These are phyloP conservation scores for Neopestalotiopsis rosae DNA, from an alignment of 2,329 filamentous ascomycete species.

Conservation along the genomic window DNA sequence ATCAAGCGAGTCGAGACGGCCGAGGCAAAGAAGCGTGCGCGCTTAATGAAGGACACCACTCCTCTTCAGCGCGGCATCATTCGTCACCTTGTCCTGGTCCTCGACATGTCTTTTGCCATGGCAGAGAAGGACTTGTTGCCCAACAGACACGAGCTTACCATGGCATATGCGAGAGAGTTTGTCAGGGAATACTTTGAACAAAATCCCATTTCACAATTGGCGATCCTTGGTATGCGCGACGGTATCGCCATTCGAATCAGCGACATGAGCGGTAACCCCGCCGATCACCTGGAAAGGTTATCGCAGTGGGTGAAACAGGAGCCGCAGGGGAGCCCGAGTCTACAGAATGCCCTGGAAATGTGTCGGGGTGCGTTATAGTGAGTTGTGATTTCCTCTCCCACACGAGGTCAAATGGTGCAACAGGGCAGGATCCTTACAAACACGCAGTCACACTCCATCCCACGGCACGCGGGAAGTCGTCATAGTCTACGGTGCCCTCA, in stretches of 20 bases:
- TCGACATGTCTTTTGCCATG: slow-evolving; percentile 96
- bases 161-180: slow-evolving; percentile 86
- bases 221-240: slow-evolving; percentile 91
- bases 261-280: slow-evolving; percentile 90
- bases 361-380: slow-evolving; percentile 88
- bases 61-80: slow-evolving; percentile 97
- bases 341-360: slow-evolving; percentile 98
- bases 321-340: slow-evolving; percentile 75
- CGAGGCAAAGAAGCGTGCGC: slow-evolving; percentile 81
- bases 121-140: slow-evolving; percentile 92
- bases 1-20: slow-evolving; percentile 68
- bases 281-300: slow-evolving; percentile 82
- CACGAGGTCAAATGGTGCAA: not conserved
- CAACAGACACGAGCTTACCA: slow-evolving; percentile 80
- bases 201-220: slow-evolving; percentile 96
- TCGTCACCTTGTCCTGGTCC: slow-evolving; percentile 87
- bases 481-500: slow-evolving; percentile 87
- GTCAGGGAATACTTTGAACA: slow-evolving; percentile 97
- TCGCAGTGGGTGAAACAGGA: slow-evolving; percentile 69
- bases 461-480: slow-evolving; percentile 94
- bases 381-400: slow-evolving; percentile 31
- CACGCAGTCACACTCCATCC: slow-evolving; percentile 77
- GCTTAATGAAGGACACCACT: slow-evolving; percentile 89
- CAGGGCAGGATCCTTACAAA: slow-evolving; percentile 12
- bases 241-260: slow-evolving; percentile 85